A percentile compares a stretch with the other conserved stretches of the same genome.
Conservation (phyloP, 148 eudicot genomes). For the Arctostaphylos glauca region DNA sequence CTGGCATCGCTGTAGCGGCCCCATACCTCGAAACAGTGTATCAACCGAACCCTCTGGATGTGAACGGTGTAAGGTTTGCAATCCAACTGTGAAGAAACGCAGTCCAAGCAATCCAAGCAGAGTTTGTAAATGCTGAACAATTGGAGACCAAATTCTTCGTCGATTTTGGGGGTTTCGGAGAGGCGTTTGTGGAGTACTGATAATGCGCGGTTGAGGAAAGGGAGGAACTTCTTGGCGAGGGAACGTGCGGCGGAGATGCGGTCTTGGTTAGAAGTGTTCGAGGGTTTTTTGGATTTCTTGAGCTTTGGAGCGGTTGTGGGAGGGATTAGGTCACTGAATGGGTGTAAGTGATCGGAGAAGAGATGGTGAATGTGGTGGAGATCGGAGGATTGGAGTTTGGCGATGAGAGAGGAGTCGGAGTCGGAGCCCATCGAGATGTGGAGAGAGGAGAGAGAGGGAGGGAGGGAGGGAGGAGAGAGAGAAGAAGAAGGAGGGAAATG, state of each 20-base stretch:
- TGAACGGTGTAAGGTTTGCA: conserved; percentile 53
- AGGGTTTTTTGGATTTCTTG: conserved; percentile 33
- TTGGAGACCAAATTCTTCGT: conserved; percentile 16
- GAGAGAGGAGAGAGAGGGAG: neutral
- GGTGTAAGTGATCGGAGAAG: conserved; percentile 39
- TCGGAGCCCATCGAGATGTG: conserved; percentile 31
- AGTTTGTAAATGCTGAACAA: conserved; percentile 44
- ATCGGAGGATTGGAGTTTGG: conserved; percentile 51
- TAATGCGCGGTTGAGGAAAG: conserved; percentile 47
- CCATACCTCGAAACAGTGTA: conserved; percentile 61
- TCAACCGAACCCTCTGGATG: conserved; percentile 48
- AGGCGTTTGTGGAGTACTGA: conserved; percentile 65
- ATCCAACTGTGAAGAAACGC: conserved; percentile 41
- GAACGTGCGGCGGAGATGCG: conserved; percentile 38
- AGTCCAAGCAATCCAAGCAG: conserved; percentile 51
- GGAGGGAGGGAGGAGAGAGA: neutral
- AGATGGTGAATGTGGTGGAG: conserved; percentile 34
- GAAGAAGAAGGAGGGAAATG: neutral
- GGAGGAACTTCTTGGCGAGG: conserved; percentile 52
- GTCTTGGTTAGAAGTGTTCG: conserved; percentile 20
- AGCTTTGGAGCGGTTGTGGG: conserved; percentile 17
- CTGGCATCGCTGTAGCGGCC: conserved; percentile 50
- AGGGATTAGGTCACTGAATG: conserved; percentile 26
- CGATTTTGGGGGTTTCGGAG: conserved; percentile 45
- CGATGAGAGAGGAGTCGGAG: conserved; percentile 39